Base-by-base conservation (phyloP, 495 filamentous ascomycete species). In the Schizothecium vesticola region DNA sequence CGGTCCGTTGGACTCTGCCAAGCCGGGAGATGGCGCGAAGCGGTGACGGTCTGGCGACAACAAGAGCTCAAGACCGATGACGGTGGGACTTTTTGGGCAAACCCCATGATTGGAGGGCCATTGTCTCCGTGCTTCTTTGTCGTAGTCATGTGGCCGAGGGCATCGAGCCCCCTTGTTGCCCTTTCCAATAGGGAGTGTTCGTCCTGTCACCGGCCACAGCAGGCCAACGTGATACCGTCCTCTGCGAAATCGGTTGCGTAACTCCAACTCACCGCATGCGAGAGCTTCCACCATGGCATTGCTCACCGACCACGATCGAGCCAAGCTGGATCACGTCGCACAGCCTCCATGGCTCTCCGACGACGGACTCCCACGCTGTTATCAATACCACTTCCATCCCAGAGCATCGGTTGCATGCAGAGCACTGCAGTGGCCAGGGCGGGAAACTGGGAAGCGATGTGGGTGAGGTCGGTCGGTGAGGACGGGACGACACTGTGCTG, bases 221-320 rank as follows among this genome's bases (percentile, higher is more conserved):
- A 65, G 64, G 33, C 56, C 68, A 71, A 68, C 71, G 63, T 71
- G 67, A 70, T 67, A 65, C 64, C 12, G 67, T 57, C 22, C 59
- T 16, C 66, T 56, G 66, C 71, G 70, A 65, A 65, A 33, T 69
- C 67, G 36, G 69, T 73, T 72, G 73, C 73, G 73, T 73, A 72
- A 73, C 66, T n/a, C 57, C 64, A 67, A 31, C 21, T 66, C 43
- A 25, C 59, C 26, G 56, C 23, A 33, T 55, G 24, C 59, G 4
- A n/a, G 16, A 51, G 43, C n/a, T 51, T 29, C 19, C 19, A 19
- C 6, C 43, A 51, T 51, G 43, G 16, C 43, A 51, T 51, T 7
- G 25, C 16, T 58, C 22, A 29, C 25, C 51, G 64, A 26, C 23
- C 63, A 29, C 26, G 36, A 24, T 29, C 51, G 63, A 56, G 43